Conservation (phyloP, 768 basidiomycete genomes). For the Amanita muscaria region DNA sequence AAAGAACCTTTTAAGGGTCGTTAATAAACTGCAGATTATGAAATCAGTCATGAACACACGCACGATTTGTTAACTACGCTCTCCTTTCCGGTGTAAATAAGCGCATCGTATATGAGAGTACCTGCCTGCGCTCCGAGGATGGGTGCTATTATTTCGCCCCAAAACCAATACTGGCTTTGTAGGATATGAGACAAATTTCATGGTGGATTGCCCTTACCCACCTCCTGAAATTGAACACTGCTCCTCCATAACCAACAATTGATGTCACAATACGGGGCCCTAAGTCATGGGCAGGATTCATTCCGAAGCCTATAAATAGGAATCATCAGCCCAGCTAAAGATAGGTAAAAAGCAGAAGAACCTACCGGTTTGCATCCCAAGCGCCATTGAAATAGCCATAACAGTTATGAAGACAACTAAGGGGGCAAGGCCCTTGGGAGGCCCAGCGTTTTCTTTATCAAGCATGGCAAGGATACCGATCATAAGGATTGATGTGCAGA, state of each 20-base stretch:
- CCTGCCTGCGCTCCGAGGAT: constrained; percentile 48
- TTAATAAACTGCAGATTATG: no score
- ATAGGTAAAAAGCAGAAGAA: not conserved
- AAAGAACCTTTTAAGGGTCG: no score
- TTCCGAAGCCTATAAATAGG: constrained; percentile 23
- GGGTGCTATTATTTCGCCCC: constrained; percentile 53
- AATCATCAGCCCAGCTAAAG: not conserved
- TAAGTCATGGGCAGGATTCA: constrained; percentile 35
- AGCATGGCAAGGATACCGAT: constrained; percentile 45
- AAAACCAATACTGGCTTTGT: constrained; percentile 65
- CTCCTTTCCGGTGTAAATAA: constrained; percentile 51
- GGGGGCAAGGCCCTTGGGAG: constrained; percentile 44
- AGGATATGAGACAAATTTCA: constrained; percentile 9
- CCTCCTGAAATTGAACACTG: constrained; percentile 31
- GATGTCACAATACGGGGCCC: constrained; percentile 61
- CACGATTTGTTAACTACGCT: constrained; percentile 47
- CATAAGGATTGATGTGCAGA: constrained; percentile 50
- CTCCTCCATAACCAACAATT: constrained; percentile 56
- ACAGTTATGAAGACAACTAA: constrained; percentile 48
- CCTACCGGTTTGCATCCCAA: constrained; percentile 57
- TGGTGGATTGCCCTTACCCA: constrained; percentile 19
- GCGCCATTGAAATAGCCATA: constrained; percentile 46
- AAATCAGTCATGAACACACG: no score
- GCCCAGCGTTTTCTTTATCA: constrained; percentile 44
- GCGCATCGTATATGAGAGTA: constrained; percentile 45